A percentile compares a stretch with the other conserved stretches of the same genome.
Evolutionary conservation across 768 basidiomycete genomes (phyloP).

Genomic region (Pisolithus microcarpus): DNA sequence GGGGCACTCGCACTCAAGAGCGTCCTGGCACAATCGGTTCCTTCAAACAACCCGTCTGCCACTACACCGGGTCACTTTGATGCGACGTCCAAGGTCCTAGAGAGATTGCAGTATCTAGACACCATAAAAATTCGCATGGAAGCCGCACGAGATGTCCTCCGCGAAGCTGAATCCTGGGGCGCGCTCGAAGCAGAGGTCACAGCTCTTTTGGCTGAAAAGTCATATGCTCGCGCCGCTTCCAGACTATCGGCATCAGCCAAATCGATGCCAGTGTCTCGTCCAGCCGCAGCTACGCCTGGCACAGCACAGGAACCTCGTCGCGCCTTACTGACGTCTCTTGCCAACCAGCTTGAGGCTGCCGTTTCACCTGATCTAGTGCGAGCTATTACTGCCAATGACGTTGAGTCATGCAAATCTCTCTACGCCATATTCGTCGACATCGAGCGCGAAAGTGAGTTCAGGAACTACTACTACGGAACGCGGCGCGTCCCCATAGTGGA

Average conservation of each 20-base stretch:
- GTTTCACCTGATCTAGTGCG: constrained; percentile 86
- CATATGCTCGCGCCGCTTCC: constrained; percentile 86
- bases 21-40: constrained; percentile 44
- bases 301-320: constrained; percentile 68
- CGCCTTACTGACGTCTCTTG: constrained; percentile 81
- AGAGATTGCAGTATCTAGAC: constrained; percentile 75
- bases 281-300: constrained; percentile 46
- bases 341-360: constrained; percentile 92
- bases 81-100: constrained; percentile 60
- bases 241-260: constrained; percentile 83
- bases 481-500: constrained; percentile 57
- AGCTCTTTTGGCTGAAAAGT: constrained; percentile 68
- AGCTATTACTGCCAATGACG: constrained; percentile 75
- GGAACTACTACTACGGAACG: constrained; percentile 90
- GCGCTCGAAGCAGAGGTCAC: constrained; percentile 91
- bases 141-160: constrained; percentile 77
- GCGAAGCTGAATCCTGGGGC: constrained; percentile 96
- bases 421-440: constrained; percentile 87
- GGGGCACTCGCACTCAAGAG: constrained; percentile 71
- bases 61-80: constrained; percentile 14
- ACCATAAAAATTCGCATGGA: constrained; percentile 83
- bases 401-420: constrained; percentile 66
- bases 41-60: constrained; percentile 1
- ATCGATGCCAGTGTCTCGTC: constrained; percentile 89
- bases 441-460: constrained; percentile 86